Percentiles rank a stretch among this genome's conserved stretches.
phyloP scores from a whole-genome alignment of 768 basidiomycete genomes.

The Serendipita sp. region DNA sequence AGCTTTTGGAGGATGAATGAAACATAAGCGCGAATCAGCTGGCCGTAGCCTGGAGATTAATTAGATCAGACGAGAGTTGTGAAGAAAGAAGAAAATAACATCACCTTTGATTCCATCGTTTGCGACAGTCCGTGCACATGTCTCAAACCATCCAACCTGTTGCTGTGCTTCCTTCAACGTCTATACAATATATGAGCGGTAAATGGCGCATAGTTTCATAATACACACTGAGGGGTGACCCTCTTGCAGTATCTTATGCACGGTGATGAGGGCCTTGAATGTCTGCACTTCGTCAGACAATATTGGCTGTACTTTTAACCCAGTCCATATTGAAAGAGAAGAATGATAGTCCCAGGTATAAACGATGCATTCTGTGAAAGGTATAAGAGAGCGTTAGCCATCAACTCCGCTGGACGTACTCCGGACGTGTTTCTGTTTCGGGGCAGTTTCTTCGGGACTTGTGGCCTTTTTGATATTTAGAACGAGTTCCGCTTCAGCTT shows the following conservation, averaged over 20 bases:
- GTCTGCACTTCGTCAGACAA: slow-evolving; percentile 94
- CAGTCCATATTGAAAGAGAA: slow-evolving; percentile 95
- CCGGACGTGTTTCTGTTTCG: slow-evolving; percentile 98
- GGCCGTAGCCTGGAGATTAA: slow-evolving; percentile 55
- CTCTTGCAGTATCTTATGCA: slow-evolving; percentile 96
- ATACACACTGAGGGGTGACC: slow-evolving; percentile 76
- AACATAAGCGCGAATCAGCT: slow-evolving; percentile 89
- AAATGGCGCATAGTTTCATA: slow-evolving; percentile 11
- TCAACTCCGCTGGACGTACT: slow-evolving; percentile 41
- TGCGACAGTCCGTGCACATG: slow-evolving; percentile 80
- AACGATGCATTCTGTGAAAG: slow-evolving; percentile 72
- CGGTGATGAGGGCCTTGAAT: slow-evolving; percentile 93
- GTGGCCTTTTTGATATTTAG: slow-evolving; percentile 98
- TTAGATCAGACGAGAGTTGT: neutral
- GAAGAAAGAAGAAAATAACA: slow-evolving; percentile 8
- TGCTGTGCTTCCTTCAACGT: slow-evolving; percentile 93
- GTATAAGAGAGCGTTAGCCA: slow-evolving; percentile 1
- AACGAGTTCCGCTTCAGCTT: slow-evolving; percentile 85
- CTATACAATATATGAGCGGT: slow-evolving; percentile 25
- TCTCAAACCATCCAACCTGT: slow-evolving; percentile 96
- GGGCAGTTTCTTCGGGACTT: slow-evolving; percentile 84
- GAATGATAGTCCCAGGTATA: slow-evolving; percentile 99
- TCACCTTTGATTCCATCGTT: slow-evolving; percentile 62
- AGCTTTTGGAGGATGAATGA: slow-evolving; percentile 91
- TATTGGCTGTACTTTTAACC: slow-evolving; percentile 90